These are phyloP conservation scores for Sugiyamaella sp. DNA, from an alignment of 1,139 yeast species.

Conservation along the genomic window DNA sequence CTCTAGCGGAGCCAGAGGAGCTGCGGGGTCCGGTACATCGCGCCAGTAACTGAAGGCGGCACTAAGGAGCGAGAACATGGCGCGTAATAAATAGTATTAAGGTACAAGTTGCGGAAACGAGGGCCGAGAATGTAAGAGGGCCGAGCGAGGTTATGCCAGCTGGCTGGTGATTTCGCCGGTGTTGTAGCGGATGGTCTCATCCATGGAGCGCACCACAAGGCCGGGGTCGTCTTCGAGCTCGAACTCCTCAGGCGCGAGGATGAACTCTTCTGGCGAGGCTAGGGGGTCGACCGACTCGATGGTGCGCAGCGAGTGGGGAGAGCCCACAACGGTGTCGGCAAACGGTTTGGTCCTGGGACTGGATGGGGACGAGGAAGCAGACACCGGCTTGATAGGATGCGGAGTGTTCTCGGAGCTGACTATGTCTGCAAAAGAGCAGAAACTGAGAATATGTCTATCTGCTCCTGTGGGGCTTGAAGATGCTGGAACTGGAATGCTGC, in stretches of 20 bases:
- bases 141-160: slow-evolving; percentile 4
- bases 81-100: slow-evolving; percentile 19
- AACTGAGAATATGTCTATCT: slow-evolving; percentile 55
- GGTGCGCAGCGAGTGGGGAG: slow-evolving; percentile 13
- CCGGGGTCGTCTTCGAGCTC: slow-evolving; percentile 23
- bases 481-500: not conserved
- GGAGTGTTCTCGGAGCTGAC: slow-evolving; percentile 29
- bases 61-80: not conserved
- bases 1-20: not conserved
- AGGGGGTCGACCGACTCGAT: slow-evolving; percentile 1
- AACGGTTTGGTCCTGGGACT: slow-evolving; percentile 16
- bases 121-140: not conserved
- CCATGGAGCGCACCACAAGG: slow-evolving; percentile 44
- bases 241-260: slow-evolving; percentile 13
- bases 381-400: not conserved
- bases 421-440: slow-evolving; percentile 81
- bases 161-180: slow-evolving; percentile 43
- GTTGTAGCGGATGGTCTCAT: slow-evolving; percentile 47
- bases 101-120: slow-evolving; percentile 2
- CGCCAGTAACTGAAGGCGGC: not conserved
- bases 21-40: not conserved
- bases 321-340: not conserved
- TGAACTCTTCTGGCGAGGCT: slow-evolving; percentile 9
- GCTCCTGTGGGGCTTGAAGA: slow-evolving; percentile 4
- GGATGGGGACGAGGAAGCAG: slow-evolving; percentile 15